phyloP scores from a whole-genome alignment of 257 asterid genomes.

The Gentiana macrophylla region DNA sequence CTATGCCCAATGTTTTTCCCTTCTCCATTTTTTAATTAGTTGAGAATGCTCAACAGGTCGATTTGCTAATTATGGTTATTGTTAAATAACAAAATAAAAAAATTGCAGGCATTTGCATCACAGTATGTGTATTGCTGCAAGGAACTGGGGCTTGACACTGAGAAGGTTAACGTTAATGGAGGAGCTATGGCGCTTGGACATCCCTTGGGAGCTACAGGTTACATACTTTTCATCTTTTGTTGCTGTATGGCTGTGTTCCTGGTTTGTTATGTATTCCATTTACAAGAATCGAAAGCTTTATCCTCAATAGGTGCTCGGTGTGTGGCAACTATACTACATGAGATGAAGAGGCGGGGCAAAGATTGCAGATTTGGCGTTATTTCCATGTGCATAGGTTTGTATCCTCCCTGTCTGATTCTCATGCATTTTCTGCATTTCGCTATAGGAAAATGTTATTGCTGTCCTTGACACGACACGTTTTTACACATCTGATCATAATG shows the following conservation, averaged over 20 bases:
- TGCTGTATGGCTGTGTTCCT: too few species aligned
- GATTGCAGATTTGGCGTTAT: constrained; percentile 83
- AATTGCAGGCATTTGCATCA: constrained; percentile 84
- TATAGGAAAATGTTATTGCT: too few species aligned
- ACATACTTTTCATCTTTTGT: not conserved
- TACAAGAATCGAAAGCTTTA: too few species aligned
- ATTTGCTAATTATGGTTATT: too few species aligned
- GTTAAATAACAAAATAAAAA: not conserved
- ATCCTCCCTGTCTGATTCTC: not conserved
- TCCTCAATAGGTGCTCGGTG: constrained; percentile 68
- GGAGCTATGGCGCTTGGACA: constrained; percentile 97
- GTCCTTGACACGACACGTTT: too few species aligned
- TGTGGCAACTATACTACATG: constrained; percentile 71
- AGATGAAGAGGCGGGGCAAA: constrained; percentile 89
- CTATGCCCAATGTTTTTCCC: not conserved
- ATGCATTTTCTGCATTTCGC: not conserved
- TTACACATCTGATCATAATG: too few species aligned
- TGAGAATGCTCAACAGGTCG: too few species aligned
- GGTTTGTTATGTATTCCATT: too few species aligned
- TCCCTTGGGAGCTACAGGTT: constrained; percentile 92
- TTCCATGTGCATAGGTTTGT: constrained; percentile 90
- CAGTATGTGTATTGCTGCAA: constrained; percentile 78
- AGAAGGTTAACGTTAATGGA: constrained; percentile 83
- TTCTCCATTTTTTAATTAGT: not conserved
- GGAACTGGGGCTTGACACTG: constrained; percentile 62